Base-by-base conservation (phyloP, 495 filamentous ascomycete species). In the Hyaloscypha variabilis region DNA sequence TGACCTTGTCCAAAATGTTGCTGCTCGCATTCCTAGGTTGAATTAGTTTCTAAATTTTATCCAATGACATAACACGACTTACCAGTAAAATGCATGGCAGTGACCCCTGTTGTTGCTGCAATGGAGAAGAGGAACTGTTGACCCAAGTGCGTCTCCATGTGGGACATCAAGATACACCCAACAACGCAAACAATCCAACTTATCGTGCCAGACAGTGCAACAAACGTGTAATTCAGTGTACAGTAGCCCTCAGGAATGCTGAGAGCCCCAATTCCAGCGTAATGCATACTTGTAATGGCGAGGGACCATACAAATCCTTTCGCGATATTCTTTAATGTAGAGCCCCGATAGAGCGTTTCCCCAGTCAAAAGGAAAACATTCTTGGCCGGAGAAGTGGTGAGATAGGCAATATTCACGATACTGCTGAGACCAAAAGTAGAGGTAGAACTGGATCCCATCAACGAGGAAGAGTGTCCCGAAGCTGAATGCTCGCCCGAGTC, bases 81-180 rank as follows among this genome's bases (percentile, higher is more conserved):
- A 69, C 71, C 71, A 56, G 71, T 73, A 55, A 73, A 73, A 59
- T 73, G 71, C 71, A 73, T 73, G 19, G 61, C 67, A 21, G 71
- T 63, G 11, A 73, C 69, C 1, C 71, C 71, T 28, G 46, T 54
- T 17, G 66, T 65, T 31, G 71, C 69, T 25, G 68, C 69, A 17
- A 60, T 36, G 10, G 71, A 57, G 46, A 73, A 73, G 17, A 73
- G 64, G 19, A 67, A 69, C 51, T 73, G 71, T 52, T 68, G 69
- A 8, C 63, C 34, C 21, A 73, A 56, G 36, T 69, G 67, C 25
- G 60, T 69, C 30, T 73, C 71, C 42, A 71, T 67, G 39, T 64
- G 58, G n/a, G 71, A 60, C 64, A 73, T 69, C 28, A 71, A 58
- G 28, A 73, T 69, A 58, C 64, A 69, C 11, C 71, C 71, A 0